A percentile compares a stretch with the other conserved stretches of the same genome.
These are phyloP conservation scores for Beauveria varroae DNA, from an alignment of 2,329 filamentous ascomycete genomes.

Conservation along the genomic window DNA sequence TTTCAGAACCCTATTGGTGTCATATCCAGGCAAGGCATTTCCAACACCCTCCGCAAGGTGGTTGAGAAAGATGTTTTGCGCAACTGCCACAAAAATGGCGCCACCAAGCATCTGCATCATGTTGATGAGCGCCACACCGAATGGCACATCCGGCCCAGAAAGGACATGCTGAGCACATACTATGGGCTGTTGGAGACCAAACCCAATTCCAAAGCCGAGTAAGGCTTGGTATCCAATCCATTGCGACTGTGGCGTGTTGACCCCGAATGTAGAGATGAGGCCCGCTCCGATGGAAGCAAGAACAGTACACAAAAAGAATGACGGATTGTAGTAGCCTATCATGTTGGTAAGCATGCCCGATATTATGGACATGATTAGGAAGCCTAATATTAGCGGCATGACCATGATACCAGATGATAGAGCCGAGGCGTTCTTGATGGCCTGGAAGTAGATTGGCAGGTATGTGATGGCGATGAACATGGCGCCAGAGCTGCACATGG, in stretches of 20 bases:
- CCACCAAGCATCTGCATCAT: constrained; percentile 39
- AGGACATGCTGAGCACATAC: constrained; percentile 36
- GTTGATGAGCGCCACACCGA: constrained; percentile 34
- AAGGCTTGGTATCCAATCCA: constrained; percentile 39
- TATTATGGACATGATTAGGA: background rate
- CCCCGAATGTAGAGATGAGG: constrained; percentile 30
- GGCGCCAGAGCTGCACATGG: constrained; percentile 26
- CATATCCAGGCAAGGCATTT: too few relatives aligned
- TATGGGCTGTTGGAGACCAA: constrained; percentile 33
- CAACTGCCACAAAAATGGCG: constrained; percentile 35
- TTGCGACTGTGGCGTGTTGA: constrained; percentile 22
- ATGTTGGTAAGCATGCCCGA: constrained; percentile 22
- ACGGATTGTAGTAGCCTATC: constrained; percentile 32
- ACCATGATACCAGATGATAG: constrained; percentile 17
- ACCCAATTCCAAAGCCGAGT: constrained; percentile 34
- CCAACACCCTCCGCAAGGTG: constrained; percentile 20
- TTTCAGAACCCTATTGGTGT: background rate
- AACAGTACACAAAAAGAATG: constrained; percentile 27
- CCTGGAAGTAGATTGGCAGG: constrained; percentile 30
- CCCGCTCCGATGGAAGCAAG: constrained; percentile 25
- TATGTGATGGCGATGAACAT: constrained; percentile 18
- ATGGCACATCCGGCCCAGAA: constrained; percentile 30
- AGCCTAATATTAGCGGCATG: constrained; percentile 9
- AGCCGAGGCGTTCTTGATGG: constrained; percentile 28
- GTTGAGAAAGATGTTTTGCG: constrained; percentile 35